Evolutionary conservation across 1,139 yeast genomes (phyloP).

Genomic region (Yamadazyma aaseri): DNA sequence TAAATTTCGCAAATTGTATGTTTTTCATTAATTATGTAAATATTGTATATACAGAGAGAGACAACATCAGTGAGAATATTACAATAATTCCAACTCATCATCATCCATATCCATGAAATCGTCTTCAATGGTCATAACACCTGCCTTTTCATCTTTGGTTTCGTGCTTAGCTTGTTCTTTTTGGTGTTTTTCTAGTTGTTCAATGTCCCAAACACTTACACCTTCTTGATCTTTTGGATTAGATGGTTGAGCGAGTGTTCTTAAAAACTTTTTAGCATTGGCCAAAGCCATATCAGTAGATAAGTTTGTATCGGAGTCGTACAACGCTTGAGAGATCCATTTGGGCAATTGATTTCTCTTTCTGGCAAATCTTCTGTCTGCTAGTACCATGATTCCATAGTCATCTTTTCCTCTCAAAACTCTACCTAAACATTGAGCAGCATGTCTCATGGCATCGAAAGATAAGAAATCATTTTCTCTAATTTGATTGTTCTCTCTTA

Average conservation of each 20-base stretch:
- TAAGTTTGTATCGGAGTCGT: slow-evolving; percentile 86
- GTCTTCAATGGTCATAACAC: slow-evolving; percentile 18
- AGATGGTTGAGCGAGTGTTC: slow-evolving; percentile 93
- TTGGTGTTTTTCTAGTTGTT: slow-evolving; percentile 66
- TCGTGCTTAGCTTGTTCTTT: slow-evolving; percentile 37
- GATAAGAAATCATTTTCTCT: slow-evolving; percentile 92
- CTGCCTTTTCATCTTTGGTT: slow-evolving; percentile 16
- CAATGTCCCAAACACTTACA: slow-evolving; percentile 86
- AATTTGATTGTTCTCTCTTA: slow-evolving; percentile 89
- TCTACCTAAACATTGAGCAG: slow-evolving; percentile 97
- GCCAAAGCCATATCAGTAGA: slow-evolving; percentile 98
- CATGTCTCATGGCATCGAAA: slow-evolving; percentile 99
- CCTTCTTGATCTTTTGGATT: slow-evolving; percentile 93
- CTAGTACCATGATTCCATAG: slow-evolving; percentile 97
- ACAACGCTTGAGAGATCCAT: slow-evolving; percentile 93
- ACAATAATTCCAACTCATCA: slow-evolving; percentile 43
- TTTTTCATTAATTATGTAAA: too few species aligned
- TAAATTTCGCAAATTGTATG: too few species aligned
- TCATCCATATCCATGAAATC: slow-evolving; percentile 51
- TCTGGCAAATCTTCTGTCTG: slow-evolving; percentile 87
- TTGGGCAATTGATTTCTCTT: slow-evolving; percentile 88
- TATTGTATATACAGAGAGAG: too few species aligned
- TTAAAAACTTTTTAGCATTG: slow-evolving; percentile 83
- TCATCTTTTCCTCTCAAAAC: slow-evolving; percentile 97
- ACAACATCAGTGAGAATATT: too few species aligned